Conservation (phyloP, 768 basidiomycete genomes). For the Tylopilus vinaceipallidus region DNA sequence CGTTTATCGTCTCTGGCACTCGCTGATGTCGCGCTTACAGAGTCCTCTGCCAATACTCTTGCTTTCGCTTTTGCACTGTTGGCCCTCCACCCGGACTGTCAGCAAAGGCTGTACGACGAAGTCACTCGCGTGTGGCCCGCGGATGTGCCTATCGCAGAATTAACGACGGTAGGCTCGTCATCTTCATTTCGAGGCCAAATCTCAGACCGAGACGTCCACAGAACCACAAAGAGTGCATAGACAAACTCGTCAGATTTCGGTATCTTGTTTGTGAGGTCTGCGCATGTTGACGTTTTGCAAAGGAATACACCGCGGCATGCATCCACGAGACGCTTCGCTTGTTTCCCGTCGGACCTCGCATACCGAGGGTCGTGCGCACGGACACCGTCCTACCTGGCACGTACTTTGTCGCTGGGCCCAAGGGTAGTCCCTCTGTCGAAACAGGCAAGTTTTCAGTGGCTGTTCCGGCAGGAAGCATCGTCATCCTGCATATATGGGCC, state of each 20-base stretch:
- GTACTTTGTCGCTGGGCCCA: conserved; percentile 32
- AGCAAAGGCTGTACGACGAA: conserved; percentile 46
- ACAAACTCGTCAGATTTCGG: conserved; percentile 33
- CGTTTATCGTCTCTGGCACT: neutral
- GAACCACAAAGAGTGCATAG: conserved; percentile 41
- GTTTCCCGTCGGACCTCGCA: conserved; percentile 37
- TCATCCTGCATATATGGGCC: conserved; percentile 42
- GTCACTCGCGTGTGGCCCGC: conserved; percentile 39
- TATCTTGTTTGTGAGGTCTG: neutral
- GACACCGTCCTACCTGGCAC: conserved; percentile 37
- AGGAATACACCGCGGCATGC: conserved; percentile 44
- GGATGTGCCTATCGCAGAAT: conserved; percentile 25
- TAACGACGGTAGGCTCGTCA: conserved; percentile 28
- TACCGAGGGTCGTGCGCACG: conserved; percentile 33
- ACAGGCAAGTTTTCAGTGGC: conserved; percentile 34
- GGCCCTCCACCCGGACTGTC: conserved; percentile 49
- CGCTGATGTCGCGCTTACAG: conserved; percentile 28
- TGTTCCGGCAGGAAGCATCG: conserved; percentile 38
- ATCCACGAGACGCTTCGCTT: conserved; percentile 48
- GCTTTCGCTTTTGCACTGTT: conserved; percentile 43
- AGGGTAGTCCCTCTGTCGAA: conserved; percentile 10
- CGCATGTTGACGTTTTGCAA: neutral
- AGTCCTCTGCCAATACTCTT: conserved; percentile 47
- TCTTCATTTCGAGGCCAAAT: neutral
- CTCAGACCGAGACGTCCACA: conserved; percentile 10